Conservation (phyloP, 495 filamentous ascomycete genomes). For the Lasiosphaeria hispida region DNA sequence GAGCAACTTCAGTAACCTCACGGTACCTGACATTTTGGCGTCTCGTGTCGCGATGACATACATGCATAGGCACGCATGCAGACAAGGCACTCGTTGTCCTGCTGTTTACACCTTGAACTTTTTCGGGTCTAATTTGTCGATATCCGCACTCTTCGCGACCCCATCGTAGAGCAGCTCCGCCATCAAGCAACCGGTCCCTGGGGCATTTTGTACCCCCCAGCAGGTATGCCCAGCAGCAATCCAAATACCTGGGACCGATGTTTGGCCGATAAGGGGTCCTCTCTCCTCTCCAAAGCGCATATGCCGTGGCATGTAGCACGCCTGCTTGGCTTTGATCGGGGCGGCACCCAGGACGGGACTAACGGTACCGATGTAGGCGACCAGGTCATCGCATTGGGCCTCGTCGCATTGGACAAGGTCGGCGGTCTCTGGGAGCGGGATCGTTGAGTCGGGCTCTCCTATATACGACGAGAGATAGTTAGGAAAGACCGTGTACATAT, state of each 20-base stretch:
- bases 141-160: slow-evolving; percentile 68
- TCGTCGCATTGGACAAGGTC: slow-evolving; percentile 77
- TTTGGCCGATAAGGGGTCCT: slow-evolving; percentile 76
- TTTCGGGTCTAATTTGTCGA: slow-evolving; percentile 68
- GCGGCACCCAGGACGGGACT: slow-evolving; percentile 75
- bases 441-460: slow-evolving; percentile 77
- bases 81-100: not conserved
- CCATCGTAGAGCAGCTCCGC: slow-evolving; percentile 85
- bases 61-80: too few species aligned
- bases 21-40: too few species aligned
- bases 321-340: slow-evolving; percentile 76
- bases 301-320: slow-evolving; percentile 87
- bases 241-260: slow-evolving; percentile 71
- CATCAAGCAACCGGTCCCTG: slow-evolving; percentile 85
- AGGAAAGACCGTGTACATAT: too few species aligned
- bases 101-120: slow-evolving; percentile 43
- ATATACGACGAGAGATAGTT: not conserved
- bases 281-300: slow-evolving; percentile 54
- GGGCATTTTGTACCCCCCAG: slow-evolving; percentile 97
- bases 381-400: slow-evolving; percentile 79
- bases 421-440: slow-evolving; percentile 73
- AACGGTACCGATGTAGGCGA: slow-evolving; percentile 75
- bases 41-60: too few species aligned
- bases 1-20: too few species aligned
- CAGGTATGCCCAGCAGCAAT: slow-evolving; percentile 92